Evolutionary conservation across 306 rosid genomes (phyloP), one percentile per base, ranked within the genome.

Genomic region (Lathyrus oleraceus): DNA sequence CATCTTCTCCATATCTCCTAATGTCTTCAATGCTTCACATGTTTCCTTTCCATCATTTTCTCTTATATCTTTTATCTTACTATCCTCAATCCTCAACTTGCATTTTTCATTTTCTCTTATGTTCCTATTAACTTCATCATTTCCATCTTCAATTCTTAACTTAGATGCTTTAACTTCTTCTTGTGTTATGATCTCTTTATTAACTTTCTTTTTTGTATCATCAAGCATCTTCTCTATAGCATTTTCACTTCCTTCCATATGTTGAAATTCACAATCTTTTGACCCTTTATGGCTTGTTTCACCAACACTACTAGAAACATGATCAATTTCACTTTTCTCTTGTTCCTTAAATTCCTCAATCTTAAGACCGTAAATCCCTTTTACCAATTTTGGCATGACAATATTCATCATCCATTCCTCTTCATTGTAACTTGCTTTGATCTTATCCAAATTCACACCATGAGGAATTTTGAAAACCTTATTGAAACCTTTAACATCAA

Each of bases 381-480:
- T 91, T 17, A 45, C 81, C 23, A 64, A 71, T 62, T 89, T 91
- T n/a, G 96, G 90, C 87, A 91, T 84, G 28, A 63, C 2, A 45
- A 87, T 87, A 3, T 65, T 82, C 65, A 91, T 79, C 28, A 28
- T 49, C 25, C 86, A 81, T 53, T 88, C 91, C 30, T 79, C 78
- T 38, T 80, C 86, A 60, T 81, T 71, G 64, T 84, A 82, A 75
- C 74, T 91, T 4, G 94, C 96, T 56, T 79, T 84, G 70, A 91
- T 89, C 65, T 77, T 63, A 61, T 83, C 91, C 85, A 88, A 84
- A 80, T 74, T 70, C 56, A 84, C 88, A 44, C 86, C 85, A n/a
- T 72, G 36, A 5, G 96, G 97, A 73, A 88, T 85, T 60, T 63
- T 76, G 76, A 87, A 91, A 43, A 77, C 85, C 72, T 86, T 91